Evolutionary conservation across 371 early-diverging fungal genomes (phyloP).

Genomic region (Mucor irregularis): DNA sequence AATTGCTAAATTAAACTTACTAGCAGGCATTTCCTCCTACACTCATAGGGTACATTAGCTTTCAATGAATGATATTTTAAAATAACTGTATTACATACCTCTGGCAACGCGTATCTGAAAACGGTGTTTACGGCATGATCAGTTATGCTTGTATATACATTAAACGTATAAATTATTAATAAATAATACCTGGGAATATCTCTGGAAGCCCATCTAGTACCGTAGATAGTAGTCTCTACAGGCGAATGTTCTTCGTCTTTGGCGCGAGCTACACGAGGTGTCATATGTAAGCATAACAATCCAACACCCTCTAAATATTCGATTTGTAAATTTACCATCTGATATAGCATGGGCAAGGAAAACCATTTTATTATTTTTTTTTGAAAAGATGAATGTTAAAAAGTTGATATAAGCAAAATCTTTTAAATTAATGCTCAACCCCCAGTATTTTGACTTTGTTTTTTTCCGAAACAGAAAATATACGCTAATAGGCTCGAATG

Average conservation of each 20-base stretch:
- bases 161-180: neutral
- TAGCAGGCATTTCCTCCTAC: slow-evolving; percentile 49
- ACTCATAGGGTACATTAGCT: neutral
- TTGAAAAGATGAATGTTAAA: too few species aligned
- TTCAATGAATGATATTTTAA: neutral
- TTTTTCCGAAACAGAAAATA: neutral
- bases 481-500: too few species aligned
- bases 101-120: slow-evolving; percentile 49
- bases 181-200: slow-evolving; percentile 41
- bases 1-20: slow-evolving; percentile 13
- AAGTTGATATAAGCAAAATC: too few species aligned
- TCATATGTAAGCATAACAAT: too few species aligned
- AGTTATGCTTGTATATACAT: too few species aligned
- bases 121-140: neutral
- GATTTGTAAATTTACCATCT: slow-evolving; percentile 14
- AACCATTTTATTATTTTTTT: slow-evolving; percentile 20
- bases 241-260: neutral
- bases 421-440: too few species aligned
- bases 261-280: neutral
- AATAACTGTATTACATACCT: slow-evolving; percentile 23
- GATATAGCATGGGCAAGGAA: slow-evolving; percentile 32
- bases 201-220: slow-evolving; percentile 43
- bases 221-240: slow-evolving; percentile 38
- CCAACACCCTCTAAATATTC: neutral
- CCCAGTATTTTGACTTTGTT: too few species aligned